phyloP scores from a whole-genome alignment of 2,329 filamentous ascomycete species.

The Hysterium pulicare region DNA sequence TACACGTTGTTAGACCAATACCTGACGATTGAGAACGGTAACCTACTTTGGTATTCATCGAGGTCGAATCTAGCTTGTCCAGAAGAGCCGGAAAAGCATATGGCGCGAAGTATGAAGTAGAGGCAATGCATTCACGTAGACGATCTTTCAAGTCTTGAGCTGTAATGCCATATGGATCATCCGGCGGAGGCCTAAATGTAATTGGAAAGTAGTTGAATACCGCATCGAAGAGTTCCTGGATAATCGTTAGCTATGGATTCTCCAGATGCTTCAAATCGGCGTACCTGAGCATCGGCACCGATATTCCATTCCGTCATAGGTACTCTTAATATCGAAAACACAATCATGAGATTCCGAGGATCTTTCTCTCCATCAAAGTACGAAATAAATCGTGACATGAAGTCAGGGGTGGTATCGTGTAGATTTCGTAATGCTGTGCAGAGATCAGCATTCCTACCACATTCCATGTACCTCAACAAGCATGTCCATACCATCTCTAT shows the following conservation, averaged over 20 bases:
- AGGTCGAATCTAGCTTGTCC: constrained; percentile 68
- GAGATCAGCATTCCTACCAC: constrained; percentile 8
- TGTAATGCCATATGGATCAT: constrained; percentile 67
- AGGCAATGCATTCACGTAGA: constrained; percentile 61
- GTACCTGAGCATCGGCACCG: constrained; percentile 56
- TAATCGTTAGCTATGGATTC: constrained; percentile 3
- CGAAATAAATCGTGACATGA: constrained; percentile 59
- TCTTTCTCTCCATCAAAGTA: constrained; percentile 68
- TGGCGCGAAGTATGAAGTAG: constrained; percentile 61
- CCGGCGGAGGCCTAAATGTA: constrained; percentile 65
- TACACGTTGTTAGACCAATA: constrained; percentile 21
- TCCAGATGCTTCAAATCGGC: neutral
- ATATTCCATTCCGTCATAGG: constrained; percentile 68
- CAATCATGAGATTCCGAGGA: constrained; percentile 66
- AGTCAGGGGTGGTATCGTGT: constrained; percentile 51
- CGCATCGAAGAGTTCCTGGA: constrained; percentile 58
- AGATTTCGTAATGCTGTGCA: constrained; percentile 42
- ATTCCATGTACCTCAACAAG: neutral
- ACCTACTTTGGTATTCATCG: constrained; percentile 61
- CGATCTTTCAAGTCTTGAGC: constrained; percentile 65
- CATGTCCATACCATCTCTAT: constrained; percentile 50
- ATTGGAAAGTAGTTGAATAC: constrained; percentile 73
- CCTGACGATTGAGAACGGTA: neutral
- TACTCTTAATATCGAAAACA: constrained; percentile 65
- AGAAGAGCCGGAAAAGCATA: constrained; percentile 64